Evolutionary conservation across 169 alveolate genomes (phyloP), one percentile per base, ranked within the genome.

Genomic region (Eimeria sp.): DNA sequence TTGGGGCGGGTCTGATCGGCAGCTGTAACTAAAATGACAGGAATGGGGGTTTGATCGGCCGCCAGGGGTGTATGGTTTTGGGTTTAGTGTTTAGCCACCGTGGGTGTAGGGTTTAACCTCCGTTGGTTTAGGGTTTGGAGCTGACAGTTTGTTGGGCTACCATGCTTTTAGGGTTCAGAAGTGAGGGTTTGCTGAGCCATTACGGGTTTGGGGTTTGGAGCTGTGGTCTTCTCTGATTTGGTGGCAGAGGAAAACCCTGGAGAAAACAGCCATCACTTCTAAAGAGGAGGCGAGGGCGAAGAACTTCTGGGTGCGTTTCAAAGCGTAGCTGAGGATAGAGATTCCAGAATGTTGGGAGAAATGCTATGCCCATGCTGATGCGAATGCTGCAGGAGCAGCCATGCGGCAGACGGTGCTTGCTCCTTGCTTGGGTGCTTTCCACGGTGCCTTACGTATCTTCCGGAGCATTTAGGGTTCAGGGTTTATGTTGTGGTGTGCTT

Each of bases 241-340:
- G 40, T 52, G 62, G 66, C 93, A 87, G 93, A 60, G 93, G 74
- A 52, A 49, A 64, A 87, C 93, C 33, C 62, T 87, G 60, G 82
- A 62, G 82, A 46, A 33, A 72, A 71, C 93, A 16, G 54, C 66
- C 66, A 87, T 87, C 93, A 87, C 78, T 18, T 87, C 93, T 1
- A 87, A 87, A 66, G 93, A 87, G 56, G 93, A 87, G 54, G 93
- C 93, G 33, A 87, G 93, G 66, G 93, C 93, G 66, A 87, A 87
- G 93, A 87, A 87, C 93, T 87, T 87, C 30, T 87, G 93, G 93
- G 93, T 87, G 56, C 52, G 93, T n/a, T 20, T 33, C n/a, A 16
- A 37, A 40, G 83, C n/a, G 2, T 66, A 27, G 49, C 80, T 10
- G 40, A 64, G 52, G 82, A 66, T 60, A 25, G 23, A 62, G 49